phyloP scores from a whole-genome alignment of 805 yeast species.

The Spathaspora sp. region DNA sequence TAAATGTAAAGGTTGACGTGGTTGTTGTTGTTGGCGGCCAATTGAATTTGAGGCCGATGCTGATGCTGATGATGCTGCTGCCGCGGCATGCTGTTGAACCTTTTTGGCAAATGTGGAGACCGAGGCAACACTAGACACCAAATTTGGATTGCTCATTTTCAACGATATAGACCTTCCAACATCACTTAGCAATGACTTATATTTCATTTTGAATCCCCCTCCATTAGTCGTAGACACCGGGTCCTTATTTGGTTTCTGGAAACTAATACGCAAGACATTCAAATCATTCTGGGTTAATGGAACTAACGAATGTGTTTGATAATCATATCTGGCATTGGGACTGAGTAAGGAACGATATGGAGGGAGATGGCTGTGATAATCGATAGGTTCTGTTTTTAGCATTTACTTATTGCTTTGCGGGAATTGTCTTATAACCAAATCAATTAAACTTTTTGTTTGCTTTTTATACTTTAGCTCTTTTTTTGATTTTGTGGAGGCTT shows the following conservation, averaged over 20 bases:
- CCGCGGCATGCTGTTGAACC: neutral
- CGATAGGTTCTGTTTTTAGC: slow-evolving; percentile 11
- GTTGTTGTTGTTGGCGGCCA: neutral
- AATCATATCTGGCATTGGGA: slow-evolving; percentile 49
- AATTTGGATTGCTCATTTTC: slow-evolving; percentile 20
- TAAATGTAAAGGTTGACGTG: slow-evolving; percentile 12
- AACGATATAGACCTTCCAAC: slow-evolving; percentile 42
- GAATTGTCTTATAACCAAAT: neutral
- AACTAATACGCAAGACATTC: slow-evolving; percentile 10
- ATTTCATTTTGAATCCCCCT: slow-evolving; percentile 40
- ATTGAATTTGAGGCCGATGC: neutral
- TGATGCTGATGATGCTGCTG: neutral
- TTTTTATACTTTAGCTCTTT: neutral
- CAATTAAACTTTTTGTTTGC: neutral
- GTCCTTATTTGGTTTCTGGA: slow-evolving; percentile 4
- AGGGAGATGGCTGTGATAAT: slow-evolving; percentile 36
- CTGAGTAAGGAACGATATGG: slow-evolving; percentile 51
- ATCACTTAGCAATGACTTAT: slow-evolving; percentile 45
- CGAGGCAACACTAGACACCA: slow-evolving; percentile 6
- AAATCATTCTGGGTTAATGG: slow-evolving; percentile 35
- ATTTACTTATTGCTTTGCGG: neutral
- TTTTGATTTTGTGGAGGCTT: neutral
- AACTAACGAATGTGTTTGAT: slow-evolving; percentile 41
- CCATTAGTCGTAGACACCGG: neutral
- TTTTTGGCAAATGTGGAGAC: neutral